phyloP scores from a whole-genome alignment of 352 stramenopile species.

The Elongisporangium prolatum region DNA sequence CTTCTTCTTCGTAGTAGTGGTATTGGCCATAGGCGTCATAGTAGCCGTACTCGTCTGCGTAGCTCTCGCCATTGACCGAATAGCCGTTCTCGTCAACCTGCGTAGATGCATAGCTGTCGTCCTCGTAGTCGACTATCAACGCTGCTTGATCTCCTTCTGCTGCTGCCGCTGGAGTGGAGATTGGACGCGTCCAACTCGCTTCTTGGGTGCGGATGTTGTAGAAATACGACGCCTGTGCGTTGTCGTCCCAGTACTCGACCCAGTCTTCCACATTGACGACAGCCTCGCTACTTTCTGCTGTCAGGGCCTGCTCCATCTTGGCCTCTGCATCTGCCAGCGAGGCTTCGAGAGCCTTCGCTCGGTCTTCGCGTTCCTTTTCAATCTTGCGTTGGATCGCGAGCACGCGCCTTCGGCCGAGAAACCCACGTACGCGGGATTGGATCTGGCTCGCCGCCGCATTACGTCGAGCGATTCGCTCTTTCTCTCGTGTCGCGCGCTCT shows the following conservation, averaged over 20 bases:
- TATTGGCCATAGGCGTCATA: constrained; percentile 81
- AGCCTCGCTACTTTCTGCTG: constrained; percentile 1
- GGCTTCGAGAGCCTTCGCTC: constrained; percentile 48
- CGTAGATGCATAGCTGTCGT: constrained; percentile 18
- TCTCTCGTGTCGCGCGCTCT: constrained; percentile 62
- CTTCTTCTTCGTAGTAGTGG: constrained; percentile 70
- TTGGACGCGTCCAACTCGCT: constrained; percentile 75
- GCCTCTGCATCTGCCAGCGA: constrained; percentile 56
- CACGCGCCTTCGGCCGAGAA: constrained; percentile 48
- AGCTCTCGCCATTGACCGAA: constrained; percentile 23
- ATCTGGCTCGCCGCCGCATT: constrained; percentile 53
- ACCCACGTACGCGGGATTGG: constrained; percentile 48
- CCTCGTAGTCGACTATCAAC: constrained; percentile 34
- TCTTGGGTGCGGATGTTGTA: constrained; percentile 88
- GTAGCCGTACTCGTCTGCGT: constrained; percentile 75
- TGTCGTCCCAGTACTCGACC: constrained; percentile 91
- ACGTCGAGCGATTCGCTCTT: constrained; percentile 44
- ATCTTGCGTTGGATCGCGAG: constrained; percentile 58
- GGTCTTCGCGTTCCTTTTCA: constrained; percentile 54
- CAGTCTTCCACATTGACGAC: constrained; percentile 49
- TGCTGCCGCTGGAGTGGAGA: constrained; percentile 27
- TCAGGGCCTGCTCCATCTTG: constrained; percentile 40
- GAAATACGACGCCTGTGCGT: constrained; percentile 83
- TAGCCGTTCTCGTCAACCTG: constrained; percentile 28
- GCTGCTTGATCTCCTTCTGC: constrained; percentile 23